A percentile compares a stretch with the other conserved stretches of the same genome.
Conservation (phyloP, 2,329 filamentous ascomycete genomes). For the Triangularia setosa region DNA sequence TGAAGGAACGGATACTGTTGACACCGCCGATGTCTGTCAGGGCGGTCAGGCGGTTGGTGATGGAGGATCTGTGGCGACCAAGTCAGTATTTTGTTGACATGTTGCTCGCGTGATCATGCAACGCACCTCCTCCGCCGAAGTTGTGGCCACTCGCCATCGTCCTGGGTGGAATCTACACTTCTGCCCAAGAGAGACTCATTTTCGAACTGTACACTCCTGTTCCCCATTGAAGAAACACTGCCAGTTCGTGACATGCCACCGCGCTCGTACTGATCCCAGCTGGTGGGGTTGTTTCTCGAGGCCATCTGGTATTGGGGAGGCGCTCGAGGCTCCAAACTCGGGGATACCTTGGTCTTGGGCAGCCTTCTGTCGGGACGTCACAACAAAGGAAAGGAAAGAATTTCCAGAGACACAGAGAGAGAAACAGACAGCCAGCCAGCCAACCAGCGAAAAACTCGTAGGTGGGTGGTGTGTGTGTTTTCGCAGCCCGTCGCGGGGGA, state of each 20-base stretch:
- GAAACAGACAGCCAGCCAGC: neutral
- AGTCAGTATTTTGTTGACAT: constrained; percentile 12
- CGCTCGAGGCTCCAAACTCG: neutral
- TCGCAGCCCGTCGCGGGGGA: neutral
- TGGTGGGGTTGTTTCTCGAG: constrained; percentile 36
- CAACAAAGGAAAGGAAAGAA: neutral
- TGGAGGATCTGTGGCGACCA: constrained; percentile 50
- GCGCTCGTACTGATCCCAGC: constrained; percentile 46
- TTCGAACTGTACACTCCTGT: constrained; percentile 41
- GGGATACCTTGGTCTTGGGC: neutral
- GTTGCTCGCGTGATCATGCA: neutral
- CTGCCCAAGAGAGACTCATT: constrained; percentile 43
- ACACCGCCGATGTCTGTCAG: constrained; percentile 76
- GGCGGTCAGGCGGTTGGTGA: constrained; percentile 52
- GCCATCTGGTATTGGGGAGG: constrained; percentile 19
- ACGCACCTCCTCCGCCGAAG: constrained; percentile 37
- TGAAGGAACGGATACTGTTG: constrained; percentile 92
- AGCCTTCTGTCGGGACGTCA: neutral
- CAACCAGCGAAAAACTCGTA: neutral
- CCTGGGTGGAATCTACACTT: constrained; percentile 33
- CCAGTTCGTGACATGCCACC: constrained; percentile 39
- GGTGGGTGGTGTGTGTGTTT: neutral
- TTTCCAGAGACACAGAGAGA: neutral
- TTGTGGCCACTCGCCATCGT: constrained; percentile 30
- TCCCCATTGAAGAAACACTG: constrained; percentile 39